These are phyloP conservation scores for Hypoxylon sp. DNA, from an alignment of 2,329 filamentous ascomycete species.

Conservation along the genomic window DNA sequence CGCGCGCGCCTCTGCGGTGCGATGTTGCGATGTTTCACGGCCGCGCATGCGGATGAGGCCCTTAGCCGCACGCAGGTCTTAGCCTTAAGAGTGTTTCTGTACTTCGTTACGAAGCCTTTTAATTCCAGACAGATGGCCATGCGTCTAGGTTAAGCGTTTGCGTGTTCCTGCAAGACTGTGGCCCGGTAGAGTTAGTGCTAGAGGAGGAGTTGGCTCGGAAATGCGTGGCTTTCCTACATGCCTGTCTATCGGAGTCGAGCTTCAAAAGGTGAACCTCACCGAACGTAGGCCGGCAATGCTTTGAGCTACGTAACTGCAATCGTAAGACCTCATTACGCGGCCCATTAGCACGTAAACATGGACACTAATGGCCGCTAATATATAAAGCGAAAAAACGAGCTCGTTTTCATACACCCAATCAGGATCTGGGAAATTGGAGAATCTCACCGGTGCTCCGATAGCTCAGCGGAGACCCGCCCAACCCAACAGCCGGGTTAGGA, in stretches of 20 bases:
- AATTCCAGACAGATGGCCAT: background rate
- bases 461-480: background rate
- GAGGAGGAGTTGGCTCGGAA: background rate
- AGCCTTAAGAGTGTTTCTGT: slow-evolving; percentile 4
- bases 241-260: background rate
- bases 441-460: background rate
- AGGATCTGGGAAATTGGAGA: background rate
- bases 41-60: slow-evolving; percentile 1
- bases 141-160: background rate
- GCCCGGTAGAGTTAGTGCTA: background rate
- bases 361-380: background rate
- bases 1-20: background rate
- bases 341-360: background rate
- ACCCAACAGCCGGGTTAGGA: background rate
- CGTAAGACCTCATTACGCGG: background rate
- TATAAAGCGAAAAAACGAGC: background rate
- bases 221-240: background rate
- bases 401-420: slow-evolving; percentile 1
- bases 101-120: background rate
- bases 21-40: slow-evolving; percentile 18
- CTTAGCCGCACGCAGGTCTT: slow-evolving; percentile 18
- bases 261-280: background rate
- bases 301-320: background rate
- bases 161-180: background rate
- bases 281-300: background rate